A percentile compares a stretch with the other conserved stretches of the same genome.
These are phyloP conservation scores for Candida tibetensis DNA, from an alignment of 805 yeast species.

Conservation along the genomic window DNA sequence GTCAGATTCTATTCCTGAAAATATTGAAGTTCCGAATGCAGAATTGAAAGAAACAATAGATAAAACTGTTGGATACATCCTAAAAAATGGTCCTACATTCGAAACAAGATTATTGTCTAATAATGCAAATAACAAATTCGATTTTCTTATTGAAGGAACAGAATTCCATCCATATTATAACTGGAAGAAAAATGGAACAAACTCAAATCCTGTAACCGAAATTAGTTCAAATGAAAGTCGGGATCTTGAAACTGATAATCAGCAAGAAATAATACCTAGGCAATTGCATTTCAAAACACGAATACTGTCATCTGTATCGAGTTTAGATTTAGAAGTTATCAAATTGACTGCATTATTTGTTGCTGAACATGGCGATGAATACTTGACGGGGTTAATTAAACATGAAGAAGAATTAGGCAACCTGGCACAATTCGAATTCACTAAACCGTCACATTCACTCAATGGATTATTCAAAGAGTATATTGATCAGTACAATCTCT, in stretches of 20 bases:
- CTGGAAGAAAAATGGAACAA: slow-evolving; percentile 32
- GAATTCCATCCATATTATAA: slow-evolving; percentile 58
- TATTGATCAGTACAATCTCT: slow-evolving; percentile 51
- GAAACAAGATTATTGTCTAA: slow-evolving; percentile 56
- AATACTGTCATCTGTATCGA: slow-evolving; percentile 43
- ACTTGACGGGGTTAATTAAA: slow-evolving; percentile 28
- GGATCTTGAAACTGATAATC: not conserved
- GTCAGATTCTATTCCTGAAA: not conserved
- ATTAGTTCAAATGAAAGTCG: not conserved
- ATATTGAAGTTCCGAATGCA: not conserved
- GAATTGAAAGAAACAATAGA: slow-evolving; percentile 47
- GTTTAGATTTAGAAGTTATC: slow-evolving; percentile 64
- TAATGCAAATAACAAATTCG: slow-evolving; percentile 50
- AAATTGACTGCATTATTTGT: slow-evolving; percentile 69
- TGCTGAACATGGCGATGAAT: slow-evolving; percentile 55
- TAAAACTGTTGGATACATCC: slow-evolving; percentile 70
- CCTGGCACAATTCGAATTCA: slow-evolving; percentile 64
- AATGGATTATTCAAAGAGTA: slow-evolving; percentile 48
- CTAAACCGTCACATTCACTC: slow-evolving; percentile 58
- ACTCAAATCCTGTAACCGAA: not conserved
- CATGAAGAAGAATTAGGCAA: slow-evolving; percentile 38
- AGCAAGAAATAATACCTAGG: not conserved
- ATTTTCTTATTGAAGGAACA: slow-evolving; percentile 57
- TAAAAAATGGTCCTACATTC: slow-evolving; percentile 64
- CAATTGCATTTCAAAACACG: slow-evolving; percentile 11